Conservation (phyloP, 1,284 basidiomycete species). For the Puccinia novopanici region DNA sequence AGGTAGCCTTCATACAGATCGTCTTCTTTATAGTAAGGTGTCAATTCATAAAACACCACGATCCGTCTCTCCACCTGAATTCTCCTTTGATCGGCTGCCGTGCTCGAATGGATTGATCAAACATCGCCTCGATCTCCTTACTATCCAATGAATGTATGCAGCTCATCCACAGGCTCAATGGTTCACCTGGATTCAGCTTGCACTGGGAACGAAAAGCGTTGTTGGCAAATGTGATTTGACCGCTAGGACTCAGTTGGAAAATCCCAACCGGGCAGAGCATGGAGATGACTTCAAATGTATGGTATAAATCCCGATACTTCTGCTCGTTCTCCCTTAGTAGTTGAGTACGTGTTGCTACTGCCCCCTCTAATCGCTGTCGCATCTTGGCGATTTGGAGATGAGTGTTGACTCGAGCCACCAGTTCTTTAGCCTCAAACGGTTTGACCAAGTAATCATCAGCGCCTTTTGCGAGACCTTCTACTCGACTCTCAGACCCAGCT, state of each 20-base stretch:
- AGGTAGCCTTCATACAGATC: conserved; percentile 52
- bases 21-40: conserved; percentile 47
- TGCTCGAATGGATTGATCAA: conserved; percentile 34
- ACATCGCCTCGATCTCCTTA: conserved; percentile 27
- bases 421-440: conserved; percentile 57
- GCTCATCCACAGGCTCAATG: conserved; percentile 52
- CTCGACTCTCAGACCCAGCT: conserved; percentile 55
- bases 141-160: conserved; percentile 51
- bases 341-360: conserved; percentile 55
- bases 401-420: conserved; percentile 55
- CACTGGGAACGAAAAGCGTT: conserved; percentile 33
- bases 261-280: conserved; percentile 56
- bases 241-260: conserved; percentile 52
- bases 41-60: conserved; percentile 51
- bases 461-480: conserved; percentile 56
- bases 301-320: conserved; percentile 53
- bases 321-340: conserved; percentile 55
- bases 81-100: conserved; percentile 37
- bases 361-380: conserved; percentile 55
- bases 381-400: conserved; percentile 56
- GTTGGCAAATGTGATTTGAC: conserved; percentile 51
- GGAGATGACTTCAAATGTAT: conserved; percentile 54
- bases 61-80: conserved; percentile 49
- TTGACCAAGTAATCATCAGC: conserved; percentile 56
- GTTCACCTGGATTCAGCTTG: conserved; percentile 43